These are phyloP conservation scores for Ganoderma lucidum DNA, from an alignment of 1,284 basidiomycete genomes.

Conservation along the genomic window DNA sequence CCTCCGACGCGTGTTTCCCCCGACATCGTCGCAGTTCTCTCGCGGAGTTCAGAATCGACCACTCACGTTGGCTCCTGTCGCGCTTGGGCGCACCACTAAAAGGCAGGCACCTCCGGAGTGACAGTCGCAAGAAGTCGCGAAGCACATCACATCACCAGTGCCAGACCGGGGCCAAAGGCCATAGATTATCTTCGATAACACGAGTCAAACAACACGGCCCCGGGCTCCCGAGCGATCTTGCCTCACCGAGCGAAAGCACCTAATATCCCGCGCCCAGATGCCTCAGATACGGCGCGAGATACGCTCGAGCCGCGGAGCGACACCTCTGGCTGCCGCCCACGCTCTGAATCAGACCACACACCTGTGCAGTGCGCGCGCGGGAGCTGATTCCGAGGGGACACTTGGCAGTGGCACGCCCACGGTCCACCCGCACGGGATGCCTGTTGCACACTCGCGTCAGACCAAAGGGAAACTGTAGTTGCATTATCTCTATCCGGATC, in stretches of 20 bases:
- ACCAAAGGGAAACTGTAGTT: conserved; percentile 15
- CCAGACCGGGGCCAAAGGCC: conserved; percentile 2
- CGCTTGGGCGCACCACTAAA: background rate
- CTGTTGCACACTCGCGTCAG: conserved; percentile 13
- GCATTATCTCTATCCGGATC: conserved; percentile 18
- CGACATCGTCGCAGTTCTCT: conserved; percentile 18
- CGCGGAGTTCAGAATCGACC: background rate
- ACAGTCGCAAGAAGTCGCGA: conserved; percentile 32
- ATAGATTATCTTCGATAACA: conserved; percentile 36
- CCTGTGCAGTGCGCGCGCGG: conserved; percentile 10
- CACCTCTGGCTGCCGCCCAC: background rate
- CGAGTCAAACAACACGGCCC: conserved; percentile 31
- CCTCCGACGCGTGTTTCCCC: conserved; percentile 11
- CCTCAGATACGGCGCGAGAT: conserved; percentile 28
- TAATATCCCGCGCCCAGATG: conserved; percentile 19
- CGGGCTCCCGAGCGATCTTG: conserved; percentile 28
- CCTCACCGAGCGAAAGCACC: conserved; percentile 21
- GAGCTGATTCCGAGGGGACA: conserved; percentile 15
- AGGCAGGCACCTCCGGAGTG: conserved; percentile 27
- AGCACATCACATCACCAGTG: conserved; percentile 23
- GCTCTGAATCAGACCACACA: conserved; percentile 23
- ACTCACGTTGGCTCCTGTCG: conserved; percentile 8
- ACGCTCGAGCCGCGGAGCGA: conserved; percentile 16
- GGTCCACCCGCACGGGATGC: conserved; percentile 1
- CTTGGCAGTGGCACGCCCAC: background rate